A percentile compares a stretch with the other conserved stretches of the same genome.
These are phyloP conservation scores for Misopates orontium DNA, from an alignment of 257 asterid species.

Conservation along the genomic window DNA sequence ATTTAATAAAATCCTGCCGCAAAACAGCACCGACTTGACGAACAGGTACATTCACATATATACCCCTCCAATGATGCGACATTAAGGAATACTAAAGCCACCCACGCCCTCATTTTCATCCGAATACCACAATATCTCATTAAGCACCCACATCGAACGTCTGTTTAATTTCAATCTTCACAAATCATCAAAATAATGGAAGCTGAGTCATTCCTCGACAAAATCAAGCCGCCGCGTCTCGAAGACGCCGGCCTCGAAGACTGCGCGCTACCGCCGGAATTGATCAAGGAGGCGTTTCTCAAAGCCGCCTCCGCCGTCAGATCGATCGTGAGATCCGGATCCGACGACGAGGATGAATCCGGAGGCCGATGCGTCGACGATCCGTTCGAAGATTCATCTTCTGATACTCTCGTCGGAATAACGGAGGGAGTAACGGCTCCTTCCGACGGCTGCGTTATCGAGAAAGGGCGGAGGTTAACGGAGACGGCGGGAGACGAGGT, in stretches of 20 bases:
- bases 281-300: conserved; percentile 69
- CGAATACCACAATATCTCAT: too few species aligned
- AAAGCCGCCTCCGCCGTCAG: conserved; percentile 80
- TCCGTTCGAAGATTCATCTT: conserved; percentile 50
- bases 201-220: conserved; percentile 41
- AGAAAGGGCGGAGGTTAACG: conserved; percentile 51
- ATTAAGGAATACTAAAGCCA: too few species aligned
- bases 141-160: too few species aligned
- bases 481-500: conserved; percentile 48
- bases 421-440: conserved; percentile 37
- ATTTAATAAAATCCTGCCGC: too few species aligned
- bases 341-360: conserved; percentile 50
- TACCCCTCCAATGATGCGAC: too few species aligned
- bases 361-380: conserved; percentile 58
- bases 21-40: too few species aligned
- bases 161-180: too few species aligned
- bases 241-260: conserved; percentile 98
- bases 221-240: conserved; percentile 66
- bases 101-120: too few species aligned
- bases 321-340: conserved; percentile 45
- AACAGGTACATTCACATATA: too few species aligned
- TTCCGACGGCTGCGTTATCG: conserved; percentile 46
- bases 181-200: conserved; percentile 44
- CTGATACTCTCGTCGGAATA: conserved; percentile 58
- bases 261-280: conserved; percentile 85